phyloP scores from a whole-genome alignment of 148 eudicot species.

The Amaranthus cruentus region DNA sequence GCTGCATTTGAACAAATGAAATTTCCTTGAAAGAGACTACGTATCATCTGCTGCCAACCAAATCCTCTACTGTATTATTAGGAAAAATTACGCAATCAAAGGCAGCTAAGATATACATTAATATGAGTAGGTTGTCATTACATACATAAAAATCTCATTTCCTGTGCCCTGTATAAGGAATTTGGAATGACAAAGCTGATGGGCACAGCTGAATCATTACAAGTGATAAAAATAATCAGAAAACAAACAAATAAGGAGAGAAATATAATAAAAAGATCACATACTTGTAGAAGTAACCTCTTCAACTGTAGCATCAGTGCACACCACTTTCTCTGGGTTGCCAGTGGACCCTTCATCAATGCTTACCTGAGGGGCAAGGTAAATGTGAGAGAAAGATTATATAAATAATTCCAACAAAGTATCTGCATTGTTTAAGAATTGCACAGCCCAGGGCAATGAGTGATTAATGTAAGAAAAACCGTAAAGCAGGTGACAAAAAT shows the following conservation, averaged over 20 bases:
- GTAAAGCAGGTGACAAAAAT: too few species aligned
- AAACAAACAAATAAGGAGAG: background rate
- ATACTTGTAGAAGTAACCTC: constrained; percentile 39
- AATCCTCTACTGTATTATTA: background rate
- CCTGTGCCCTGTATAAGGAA: background rate
- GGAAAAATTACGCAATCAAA: background rate
- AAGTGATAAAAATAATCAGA: background rate
- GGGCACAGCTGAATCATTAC: background rate
- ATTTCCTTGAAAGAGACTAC: too few species aligned
- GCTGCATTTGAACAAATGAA: too few species aligned
- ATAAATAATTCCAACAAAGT: too few species aligned
- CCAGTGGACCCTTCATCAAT: constrained; percentile 19
- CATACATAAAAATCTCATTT: background rate
- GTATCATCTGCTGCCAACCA: too few species aligned
- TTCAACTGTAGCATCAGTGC: constrained; percentile 28
- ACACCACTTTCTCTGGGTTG: constrained; percentile 24
- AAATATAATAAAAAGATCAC: constrained; percentile 18
- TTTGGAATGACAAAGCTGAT: background rate
- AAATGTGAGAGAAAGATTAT: background rate
- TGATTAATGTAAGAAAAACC: too few species aligned
- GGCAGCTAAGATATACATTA: background rate
- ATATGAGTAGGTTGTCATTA: background rate
- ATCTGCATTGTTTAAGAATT: too few species aligned
- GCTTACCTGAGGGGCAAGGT: constrained; percentile 31
- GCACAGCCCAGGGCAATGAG: too few species aligned